Base-by-base conservation (phyloP, 768 basidiomycete genomes). In the Boletellus sp. region DNA sequence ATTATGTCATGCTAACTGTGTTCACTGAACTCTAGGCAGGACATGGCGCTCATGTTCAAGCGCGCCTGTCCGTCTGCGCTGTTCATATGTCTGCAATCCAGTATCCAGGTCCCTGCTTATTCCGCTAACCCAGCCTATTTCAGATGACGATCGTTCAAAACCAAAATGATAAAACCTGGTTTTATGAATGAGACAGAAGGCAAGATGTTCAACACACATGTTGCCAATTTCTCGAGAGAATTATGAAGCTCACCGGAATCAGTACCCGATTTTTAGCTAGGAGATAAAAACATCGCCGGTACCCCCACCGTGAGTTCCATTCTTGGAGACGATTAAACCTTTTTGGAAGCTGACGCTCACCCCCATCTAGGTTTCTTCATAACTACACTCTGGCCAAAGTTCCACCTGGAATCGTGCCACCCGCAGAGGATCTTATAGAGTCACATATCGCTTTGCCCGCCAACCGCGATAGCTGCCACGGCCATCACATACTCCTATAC, bases 231-330 rank as follows among this genome's bases (percentile, higher is more conserved):
- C 46, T 17, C 28, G 26, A 40, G 20, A 36, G 17, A 34, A 42
- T 23, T 51, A 46, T 63, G 52, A 37, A 34, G 23, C 19, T 51
- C 37, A 15, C 36, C 22, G 45, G 19, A 31, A 63, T 54, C 47
- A 54, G 55, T 53, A 47, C 51, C 48, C 36, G 33, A 19, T 52
- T 38, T 64, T 59, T 63, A 65, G 42, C 23, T 13, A 39, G 26
- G 23, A 23, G 38, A 32, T 16, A 26, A 48, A 39, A 19, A 17
- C 44, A n/a, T 11, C 43, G 36, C 19, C 20, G 15, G 16, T 24
- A 15, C 15, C 6, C 20, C 3, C 20, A 37, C 46, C n/a, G 46
- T 58, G 33, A 54, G 55, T 41, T n/a, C 6, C 15, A 19, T 17
- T 26, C n/a, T 33, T 12, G 8, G 7, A 6, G n/a, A 39, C 31